These are phyloP conservation scores for Phialophora expanda DNA, from an alignment of 2,329 filamentous ascomycete species.

Conservation along the genomic window DNA sequence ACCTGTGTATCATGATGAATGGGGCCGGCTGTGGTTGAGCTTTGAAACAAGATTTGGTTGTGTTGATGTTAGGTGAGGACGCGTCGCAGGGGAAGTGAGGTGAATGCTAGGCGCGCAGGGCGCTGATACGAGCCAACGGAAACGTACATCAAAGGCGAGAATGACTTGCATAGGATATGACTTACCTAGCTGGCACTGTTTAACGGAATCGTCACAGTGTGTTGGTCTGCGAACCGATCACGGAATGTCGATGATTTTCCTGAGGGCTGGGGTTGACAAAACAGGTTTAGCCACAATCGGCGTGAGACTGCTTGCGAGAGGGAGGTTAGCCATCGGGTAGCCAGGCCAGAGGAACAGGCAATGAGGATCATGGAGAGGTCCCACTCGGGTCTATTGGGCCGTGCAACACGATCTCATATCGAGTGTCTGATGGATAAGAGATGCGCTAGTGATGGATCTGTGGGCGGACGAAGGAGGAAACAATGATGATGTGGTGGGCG, in stretches of 20 bases:
- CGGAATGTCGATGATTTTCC: constrained; percentile 36
- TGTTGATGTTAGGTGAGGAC: constrained; percentile 19
- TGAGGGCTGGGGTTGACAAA: constrained; percentile 13
- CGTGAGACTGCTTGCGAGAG: constrained; percentile 19
- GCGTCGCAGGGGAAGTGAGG: constrained; percentile 27
- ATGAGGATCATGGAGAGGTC: constrained; percentile 30
- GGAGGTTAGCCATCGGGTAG: constrained; percentile 33
- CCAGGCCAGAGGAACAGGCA: constrained; percentile 27
- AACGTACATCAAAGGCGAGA: constrained; percentile 7
- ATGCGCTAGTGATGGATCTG: constrained; percentile 37
- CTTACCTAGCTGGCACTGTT: constrained; percentile 40
- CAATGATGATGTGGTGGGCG: constrained; percentile 33
- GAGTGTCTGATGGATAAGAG: constrained; percentile 26
- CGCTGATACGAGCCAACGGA: constrained; percentile 20
- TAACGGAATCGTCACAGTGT: constrained; percentile 40
- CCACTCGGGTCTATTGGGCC: constrained; percentile 36
- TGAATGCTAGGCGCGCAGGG: neutral
- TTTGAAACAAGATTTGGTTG: constrained; percentile 21
- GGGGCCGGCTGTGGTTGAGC: constrained; percentile 17
- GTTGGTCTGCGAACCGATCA: constrained; percentile 38
- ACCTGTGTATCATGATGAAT: constrained; percentile 14
- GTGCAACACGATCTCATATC: constrained; percentile 36
- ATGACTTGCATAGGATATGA: constrained; percentile 35
- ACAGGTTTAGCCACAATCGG: constrained; percentile 8
- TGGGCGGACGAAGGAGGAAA: constrained; percentile 30